Percentiles rank a stretch among this genome's conserved stretches.
Evolutionary conservation across 768 basidiomycete species (phyloP).

Genomic region (Serendipita indica): DNA sequence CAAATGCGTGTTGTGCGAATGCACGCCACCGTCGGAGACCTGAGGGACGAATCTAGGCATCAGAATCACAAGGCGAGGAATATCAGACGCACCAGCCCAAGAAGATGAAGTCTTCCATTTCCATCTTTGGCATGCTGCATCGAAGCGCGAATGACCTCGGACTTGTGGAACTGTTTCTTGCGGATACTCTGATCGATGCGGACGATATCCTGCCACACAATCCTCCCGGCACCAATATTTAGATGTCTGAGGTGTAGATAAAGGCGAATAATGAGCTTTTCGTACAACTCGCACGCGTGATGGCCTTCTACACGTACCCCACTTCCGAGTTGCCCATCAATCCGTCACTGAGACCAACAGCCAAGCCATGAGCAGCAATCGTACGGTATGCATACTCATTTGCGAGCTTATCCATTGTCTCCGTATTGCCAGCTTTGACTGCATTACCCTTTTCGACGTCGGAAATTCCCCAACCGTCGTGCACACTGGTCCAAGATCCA

Average conservation of each 20-base stretch:
- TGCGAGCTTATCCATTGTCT: constrained; percentile 79
- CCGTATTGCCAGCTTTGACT: constrained; percentile 69
- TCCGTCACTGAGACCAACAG: constrained; percentile 83
- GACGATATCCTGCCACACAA: constrained; percentile 98
- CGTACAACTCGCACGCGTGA: background rate
- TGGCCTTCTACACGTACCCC: constrained; percentile 48
- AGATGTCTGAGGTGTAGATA: constrained; percentile 46
- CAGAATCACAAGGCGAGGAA: constrained; percentile 1
- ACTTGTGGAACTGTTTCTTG: constrained; percentile 75
- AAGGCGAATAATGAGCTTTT: background rate
- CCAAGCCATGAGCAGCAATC: constrained; percentile 75
- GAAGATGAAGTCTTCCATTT: constrained; percentile 73
- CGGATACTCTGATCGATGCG: constrained; percentile 85
- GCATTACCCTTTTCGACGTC: constrained; percentile 64
- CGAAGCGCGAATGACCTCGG: constrained; percentile 51
- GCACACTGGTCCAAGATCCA: constrained; percentile 42
- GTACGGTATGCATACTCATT: constrained; percentile 57
- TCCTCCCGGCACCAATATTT: constrained; percentile 87
- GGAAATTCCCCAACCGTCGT: constrained; percentile 88
- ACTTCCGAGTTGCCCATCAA: constrained; percentile 98
- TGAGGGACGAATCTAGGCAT: constrained; percentile 20
- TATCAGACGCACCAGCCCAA: constrained; percentile 52
- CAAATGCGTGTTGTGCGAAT: constrained; percentile 84
- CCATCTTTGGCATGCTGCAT: constrained; percentile 67
- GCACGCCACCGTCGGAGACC: constrained; percentile 94